phyloP scores from a whole-genome alignment of 2,329 filamentous ascomycete species.

The Nothopassalora personata region DNA sequence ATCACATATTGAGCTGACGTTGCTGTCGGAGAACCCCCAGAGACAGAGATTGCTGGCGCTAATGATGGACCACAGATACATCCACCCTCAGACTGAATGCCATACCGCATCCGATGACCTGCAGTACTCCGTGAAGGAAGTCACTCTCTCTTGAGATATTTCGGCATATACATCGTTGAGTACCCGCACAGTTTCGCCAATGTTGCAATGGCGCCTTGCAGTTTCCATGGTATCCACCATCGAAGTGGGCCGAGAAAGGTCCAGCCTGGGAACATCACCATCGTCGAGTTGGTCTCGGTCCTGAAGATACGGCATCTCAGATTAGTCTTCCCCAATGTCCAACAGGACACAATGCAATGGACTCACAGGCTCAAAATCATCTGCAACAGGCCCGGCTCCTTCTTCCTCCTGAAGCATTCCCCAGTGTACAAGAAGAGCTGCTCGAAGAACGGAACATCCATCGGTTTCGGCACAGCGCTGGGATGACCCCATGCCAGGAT shows the following conservation, averaged over 20 bases:
- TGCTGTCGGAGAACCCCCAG: neutral
- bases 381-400: slow-evolving; percentile 2
- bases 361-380: slow-evolving; percentile 9
- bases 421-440: slow-evolving; percentile 4
- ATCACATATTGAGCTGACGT: neutral
- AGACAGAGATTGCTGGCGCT: neutral
- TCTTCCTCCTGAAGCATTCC: slow-evolving; percentile 2
- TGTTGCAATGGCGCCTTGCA: neutral
- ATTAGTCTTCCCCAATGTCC: neutral
- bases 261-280: slow-evolving; percentile 3
- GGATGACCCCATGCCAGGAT: slow-evolving; percentile 8
- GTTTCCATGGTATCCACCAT: slow-evolving; percentile 12
- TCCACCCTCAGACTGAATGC: neutral
- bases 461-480: neutral
- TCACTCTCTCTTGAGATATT: neutral
- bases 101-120: neutral
- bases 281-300: slow-evolving; percentile 4
- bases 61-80: neutral
- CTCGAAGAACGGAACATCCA: slow-evolving; percentile 10
- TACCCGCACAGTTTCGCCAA: neutral
- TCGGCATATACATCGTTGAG: neutral
- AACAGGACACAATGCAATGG: too few species aligned
- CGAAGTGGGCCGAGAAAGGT: slow-evolving; percentile 5
- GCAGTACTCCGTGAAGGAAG: neutral
- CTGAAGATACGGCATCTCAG: neutral